A percentile compares a stretch with the other conserved stretches of the same genome.
These are phyloP conservation scores for Parastagonospora nodorum DNA, from an alignment of 2,329 filamentous ascomycete species.

Conservation along the genomic window DNA sequence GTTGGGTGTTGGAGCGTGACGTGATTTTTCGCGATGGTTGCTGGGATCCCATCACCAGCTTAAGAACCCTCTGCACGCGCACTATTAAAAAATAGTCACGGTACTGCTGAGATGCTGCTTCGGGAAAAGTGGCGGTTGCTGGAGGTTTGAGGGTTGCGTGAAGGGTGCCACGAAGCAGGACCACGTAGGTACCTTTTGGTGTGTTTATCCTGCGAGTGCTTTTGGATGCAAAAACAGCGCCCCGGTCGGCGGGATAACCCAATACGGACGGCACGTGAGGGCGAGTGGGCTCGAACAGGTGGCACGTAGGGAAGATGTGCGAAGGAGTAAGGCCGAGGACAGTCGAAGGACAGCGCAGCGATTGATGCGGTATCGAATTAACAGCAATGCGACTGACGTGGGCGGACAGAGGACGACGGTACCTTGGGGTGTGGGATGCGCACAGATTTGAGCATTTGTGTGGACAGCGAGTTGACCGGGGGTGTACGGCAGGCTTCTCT, in stretches of 20 bases:
- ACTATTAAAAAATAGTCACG: slow-evolving; percentile 21
- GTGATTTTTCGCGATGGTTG: slow-evolving; percentile 33
- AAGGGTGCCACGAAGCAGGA: slow-evolving; percentile 46
- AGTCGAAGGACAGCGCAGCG: slow-evolving; percentile 20
- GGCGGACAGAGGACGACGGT: slow-evolving; percentile 22
- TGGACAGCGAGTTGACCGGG: slow-evolving; percentile 23
- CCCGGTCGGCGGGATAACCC: slow-evolving; percentile 25
- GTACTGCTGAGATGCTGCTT: slow-evolving; percentile 20
- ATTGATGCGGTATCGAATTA: slow-evolving; percentile 15
- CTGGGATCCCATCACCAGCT: slow-evolving; percentile 46
- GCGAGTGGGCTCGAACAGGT: slow-evolving; percentile 25
- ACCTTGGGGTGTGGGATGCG: slow-evolving; percentile 28
- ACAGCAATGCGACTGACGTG: slow-evolving; percentile 27
- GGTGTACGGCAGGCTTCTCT: slow-evolving; percentile 20
- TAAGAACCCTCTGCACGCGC: slow-evolving; percentile 28
- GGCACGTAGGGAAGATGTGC: slow-evolving; percentile 18
- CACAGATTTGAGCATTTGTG: slow-evolving; percentile 28
- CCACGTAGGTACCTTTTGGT: slow-evolving; percentile 43
- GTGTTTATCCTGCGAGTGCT: slow-evolving; percentile 31
- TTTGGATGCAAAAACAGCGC: slow-evolving; percentile 31
- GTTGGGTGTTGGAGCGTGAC: slow-evolving; percentile 27
- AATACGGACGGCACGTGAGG: slow-evolving; percentile 42
- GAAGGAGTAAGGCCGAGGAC: slow-evolving; percentile 4
- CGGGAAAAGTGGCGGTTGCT: slow-evolving; percentile 37
- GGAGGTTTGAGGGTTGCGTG: slow-evolving; percentile 33